phyloP scores from a whole-genome alignment of 192 early-diverging fungal species.

The Irineochytrium annulatum region DNA sequence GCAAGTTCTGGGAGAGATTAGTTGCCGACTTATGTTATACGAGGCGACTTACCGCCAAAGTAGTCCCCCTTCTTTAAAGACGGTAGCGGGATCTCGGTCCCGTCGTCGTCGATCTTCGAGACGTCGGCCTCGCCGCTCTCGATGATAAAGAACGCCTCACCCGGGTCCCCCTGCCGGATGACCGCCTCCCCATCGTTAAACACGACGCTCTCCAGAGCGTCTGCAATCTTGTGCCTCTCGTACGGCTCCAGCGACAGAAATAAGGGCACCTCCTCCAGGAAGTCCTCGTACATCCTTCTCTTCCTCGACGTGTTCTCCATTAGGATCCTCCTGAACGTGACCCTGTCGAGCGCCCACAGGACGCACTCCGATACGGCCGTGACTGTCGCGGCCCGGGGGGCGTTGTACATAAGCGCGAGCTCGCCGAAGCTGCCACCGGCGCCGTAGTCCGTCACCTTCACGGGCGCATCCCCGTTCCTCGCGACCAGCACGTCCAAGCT shows the following conservation, averaged over 20 bases:
- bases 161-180: conserved; percentile 89
- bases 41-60: conserved; percentile 77
- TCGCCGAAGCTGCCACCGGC: conserved; percentile 95
- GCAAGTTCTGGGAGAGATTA: conserved; percentile 72
- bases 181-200: conserved; percentile 82
- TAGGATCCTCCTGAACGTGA: conserved; percentile 94
- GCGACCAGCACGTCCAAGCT: conserved; percentile 90
- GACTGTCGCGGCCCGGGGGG: conserved; percentile 95
- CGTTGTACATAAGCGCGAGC: conserved; percentile 99
- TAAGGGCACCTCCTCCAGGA: conserved; percentile 90
- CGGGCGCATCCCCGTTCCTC: conserved; percentile 56
- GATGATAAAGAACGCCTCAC: conserved; percentile 93
- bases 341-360: conserved; percentile 96
- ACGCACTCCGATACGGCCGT: conserved; percentile 77
- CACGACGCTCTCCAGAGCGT: conserved; percentile 88
- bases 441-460: conserved; percentile 77
- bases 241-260: conserved; percentile 89
- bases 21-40: neutral
- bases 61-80: conserved; percentile 80
- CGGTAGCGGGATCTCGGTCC: conserved; percentile 64
- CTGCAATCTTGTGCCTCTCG: conserved; percentile 99
- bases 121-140: conserved; percentile 87
- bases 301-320: conserved; percentile 99
- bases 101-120: conserved; percentile 74
- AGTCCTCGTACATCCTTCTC: conserved; percentile 94